Base-by-base conservation (phyloP, 495 filamentous ascomycete species). In the Tuber calosporum region DNA sequence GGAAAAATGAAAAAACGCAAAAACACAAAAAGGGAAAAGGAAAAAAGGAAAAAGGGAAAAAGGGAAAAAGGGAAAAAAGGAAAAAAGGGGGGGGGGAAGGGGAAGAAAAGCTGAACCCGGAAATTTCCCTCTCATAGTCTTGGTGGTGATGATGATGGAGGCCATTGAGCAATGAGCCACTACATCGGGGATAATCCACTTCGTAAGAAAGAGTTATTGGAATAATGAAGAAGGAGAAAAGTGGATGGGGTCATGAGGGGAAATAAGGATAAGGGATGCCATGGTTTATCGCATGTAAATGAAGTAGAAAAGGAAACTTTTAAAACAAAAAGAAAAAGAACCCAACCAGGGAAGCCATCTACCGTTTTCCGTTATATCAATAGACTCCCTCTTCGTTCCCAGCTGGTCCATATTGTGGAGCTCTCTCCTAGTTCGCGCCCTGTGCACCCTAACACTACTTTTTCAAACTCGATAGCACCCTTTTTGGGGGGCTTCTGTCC, bases 1-100 rank as follows among this genome's bases (percentile, higher is more conserved):
- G 30, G 43, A 45, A 75, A 74, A 42, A 69, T 69, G 73, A 67
- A 73, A 73, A 36, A 66, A 73, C 39, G 39, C 39, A 9, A 40
- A 40, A 40, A 40, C 8, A 73, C 6, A 42, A 38, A 69, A 67
- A 11, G 22, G 26, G 68, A 22, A 72, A 41, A 38, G 40, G 13
- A 22, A 4, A 38, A 72, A 37, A 69, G 5, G 20, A 22, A 42
- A 72, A 41, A 48, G n/a, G n/a, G 69, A 15, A 42, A 37, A 68
- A 66, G 5, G 20, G n/a, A 71, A 30, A 71, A 62, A 37, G 39
- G 9, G 34, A 8, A 36, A 71, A 36, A 68, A 9, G 37, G 36
- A 41, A 71, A 41, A 48, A 66, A 26, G 48, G 41, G 20, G 70
- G 66, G 70, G 26, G 34, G 30, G 5, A n/a, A n/a, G n/a, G n/a